Evolutionary conservation across 192 early-diverging fungal species (phyloP), one percentile per base, ranked within the genome.

Genomic region (Spizellomyces punctatus): DNA sequence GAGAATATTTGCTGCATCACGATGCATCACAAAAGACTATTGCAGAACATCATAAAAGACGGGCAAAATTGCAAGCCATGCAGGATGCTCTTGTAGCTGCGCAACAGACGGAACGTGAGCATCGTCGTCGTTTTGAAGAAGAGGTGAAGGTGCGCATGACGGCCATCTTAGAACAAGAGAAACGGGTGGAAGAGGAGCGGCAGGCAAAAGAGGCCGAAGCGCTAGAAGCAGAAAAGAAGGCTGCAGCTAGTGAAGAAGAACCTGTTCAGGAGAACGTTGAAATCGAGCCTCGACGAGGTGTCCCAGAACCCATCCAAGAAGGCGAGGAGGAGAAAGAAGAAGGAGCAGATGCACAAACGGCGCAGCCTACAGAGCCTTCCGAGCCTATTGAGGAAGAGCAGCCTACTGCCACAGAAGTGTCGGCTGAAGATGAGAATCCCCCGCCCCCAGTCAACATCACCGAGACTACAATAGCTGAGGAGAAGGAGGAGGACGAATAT

Each of bases 1-100:
- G 64, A 60, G 58, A 67, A 60, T 73, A 72, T 60, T 63, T 77
- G 27, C 66, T 77, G 45, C 48, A 71, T 66, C 63, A 77, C 63
- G 76, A 66, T 63, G n/a, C 16, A 12, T 16, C 71, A 0, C 10
- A 5, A 45, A 8, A 52, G 42, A 49, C 17, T 1, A 58, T 70
- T 17, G 12, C 27, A n/a, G 10, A 9, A 5, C 49, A 63, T 52
- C n/a, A 12, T 1, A 48, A 57, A 14, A 41, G 45, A 10, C 67
- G 67, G 41, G n/a, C 17, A 27, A 50, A 16, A 54, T 41, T 70
- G 16, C 9, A 45, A 36, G 44, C 48, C 8, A 61, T 76, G 6
- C 46, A 59, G 44, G 43, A 65, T 14, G 49, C 41, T 6, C 36
- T 64, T 41, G 55, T 17, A 22, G 41, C 19, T 2, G 55, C 55